A percentile compares a stretch with the other conserved stretches of the same genome.
Evolutionary conservation across 352 stramenopile genomes (phyloP).

Genomic region (Globisporangium cystogenes): DNA sequence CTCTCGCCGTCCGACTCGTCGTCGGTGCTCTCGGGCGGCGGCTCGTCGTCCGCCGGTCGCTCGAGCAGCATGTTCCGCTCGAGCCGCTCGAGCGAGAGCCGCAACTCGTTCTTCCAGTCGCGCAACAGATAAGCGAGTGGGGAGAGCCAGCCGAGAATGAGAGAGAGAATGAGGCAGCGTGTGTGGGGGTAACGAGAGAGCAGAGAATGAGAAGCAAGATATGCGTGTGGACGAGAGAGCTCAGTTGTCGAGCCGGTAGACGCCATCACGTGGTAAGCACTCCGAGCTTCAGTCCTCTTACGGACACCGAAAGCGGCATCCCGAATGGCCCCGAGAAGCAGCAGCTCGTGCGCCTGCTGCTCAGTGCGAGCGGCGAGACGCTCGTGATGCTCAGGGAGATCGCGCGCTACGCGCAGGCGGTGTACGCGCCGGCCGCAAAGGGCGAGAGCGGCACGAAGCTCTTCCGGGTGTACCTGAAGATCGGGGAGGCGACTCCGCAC

Average conservation of each 20-base stretch:
- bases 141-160: no score
- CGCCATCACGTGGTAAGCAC: neutral
- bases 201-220: no score
- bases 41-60: slow-evolving; percentile 21
- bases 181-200: neutral
- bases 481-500: neutral
- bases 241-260: no score
- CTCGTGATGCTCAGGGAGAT: no score
- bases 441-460: neutral
- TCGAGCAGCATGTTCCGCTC: slow-evolving; percentile 49
- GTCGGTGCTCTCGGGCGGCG: slow-evolving; percentile 27
- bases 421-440: no score
- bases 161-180: neutral
- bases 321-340: no score
- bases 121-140: slow-evolving; percentile 10
- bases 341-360: no score
- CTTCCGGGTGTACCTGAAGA: neutral
- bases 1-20: slow-evolving; percentile 38
- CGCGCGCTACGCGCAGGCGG: no score
- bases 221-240: no score
- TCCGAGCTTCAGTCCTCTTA: no score
- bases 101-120: slow-evolving; percentile 15
- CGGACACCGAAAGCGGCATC: no score
- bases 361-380: no score
- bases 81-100: slow-evolving; percentile 23